phyloP scores from a whole-genome alignment of 768 basidiomycete genomes.

The Strobilomyces dryophilus region DNA sequence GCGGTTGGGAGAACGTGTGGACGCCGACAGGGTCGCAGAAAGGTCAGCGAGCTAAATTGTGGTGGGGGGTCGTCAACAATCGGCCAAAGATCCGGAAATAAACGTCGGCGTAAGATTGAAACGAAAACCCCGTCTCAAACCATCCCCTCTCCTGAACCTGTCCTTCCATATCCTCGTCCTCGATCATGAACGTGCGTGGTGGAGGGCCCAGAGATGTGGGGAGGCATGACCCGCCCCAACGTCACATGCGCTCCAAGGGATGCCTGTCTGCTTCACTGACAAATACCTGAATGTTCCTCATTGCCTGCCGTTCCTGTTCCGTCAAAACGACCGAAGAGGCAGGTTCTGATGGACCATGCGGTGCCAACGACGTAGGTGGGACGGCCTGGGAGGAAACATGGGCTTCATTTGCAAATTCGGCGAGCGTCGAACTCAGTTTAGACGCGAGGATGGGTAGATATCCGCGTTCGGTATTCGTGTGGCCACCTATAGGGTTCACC shows the following conservation, averaged over 20 bases:
- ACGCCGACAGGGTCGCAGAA: neutral
- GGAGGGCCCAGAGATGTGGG: neutral
- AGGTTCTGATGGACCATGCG: constrained; percentile 20
- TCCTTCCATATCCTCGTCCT: constrained; percentile 4
- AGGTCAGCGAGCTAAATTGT: neutral
- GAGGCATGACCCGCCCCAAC: neutral
- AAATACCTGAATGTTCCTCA: constrained; percentile 48
- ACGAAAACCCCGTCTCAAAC: neutral
- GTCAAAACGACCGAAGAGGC: constrained; percentile 19
- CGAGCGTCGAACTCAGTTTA: constrained; percentile 55
- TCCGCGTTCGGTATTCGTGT: constrained; percentile 93
- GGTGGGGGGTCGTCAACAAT: neutral
- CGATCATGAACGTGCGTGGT: neutral
- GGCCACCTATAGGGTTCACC: constrained; percentile 54
- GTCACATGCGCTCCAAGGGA: constrained; percentile 65
- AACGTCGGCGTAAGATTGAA: neutral
- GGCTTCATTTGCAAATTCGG: constrained; percentile 27
- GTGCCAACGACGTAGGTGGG: constrained; percentile 25
- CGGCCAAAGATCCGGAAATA: constrained; percentile 2
- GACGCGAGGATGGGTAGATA: constrained; percentile 75
- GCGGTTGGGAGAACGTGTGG: neutral
- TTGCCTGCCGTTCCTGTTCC: constrained; percentile 27
- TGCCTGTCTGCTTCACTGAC: constrained; percentile 73
- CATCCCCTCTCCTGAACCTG: neutral
- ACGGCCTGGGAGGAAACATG: neutral